Conservation (phyloP, 257 asterid species). For the Lithospermum erythrorhizon region DNA sequence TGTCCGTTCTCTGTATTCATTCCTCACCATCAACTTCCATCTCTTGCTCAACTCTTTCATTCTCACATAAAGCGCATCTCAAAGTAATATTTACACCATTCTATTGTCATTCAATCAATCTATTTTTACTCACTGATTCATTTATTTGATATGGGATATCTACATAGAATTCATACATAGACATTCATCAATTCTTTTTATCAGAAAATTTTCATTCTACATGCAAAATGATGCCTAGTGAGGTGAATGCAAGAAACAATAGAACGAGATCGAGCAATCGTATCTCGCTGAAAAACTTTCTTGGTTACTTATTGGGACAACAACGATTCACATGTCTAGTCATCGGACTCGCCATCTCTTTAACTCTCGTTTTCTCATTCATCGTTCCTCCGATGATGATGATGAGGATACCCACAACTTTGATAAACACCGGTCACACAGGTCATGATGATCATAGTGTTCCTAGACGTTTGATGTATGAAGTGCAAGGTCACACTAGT, state of each 20-base stretch:
- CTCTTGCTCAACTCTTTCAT: constrained; percentile 20
- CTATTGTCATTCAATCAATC: neutral
- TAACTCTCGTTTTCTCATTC: constrained; percentile 15
- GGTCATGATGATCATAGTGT: neutral
- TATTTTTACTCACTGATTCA: neutral
- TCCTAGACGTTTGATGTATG: constrained; percentile 6
- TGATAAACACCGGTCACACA: too few species aligned
- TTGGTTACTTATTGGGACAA: constrained; percentile 37
- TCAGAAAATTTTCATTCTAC: neutral
- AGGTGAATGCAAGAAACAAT: constrained; percentile 4
- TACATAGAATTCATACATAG: too few species aligned
- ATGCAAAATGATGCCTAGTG: constrained; percentile 3
- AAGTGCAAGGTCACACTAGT: neutral
- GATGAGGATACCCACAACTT: neutral
- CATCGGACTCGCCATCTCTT: constrained; percentile 38
- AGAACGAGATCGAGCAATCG: constrained; percentile 7
- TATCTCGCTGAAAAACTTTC: constrained; percentile 14
- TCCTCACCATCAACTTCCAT: constrained; percentile 22
- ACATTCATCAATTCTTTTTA: too few species aligned
- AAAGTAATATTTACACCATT: neutral
- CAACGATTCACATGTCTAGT: constrained; percentile 46
- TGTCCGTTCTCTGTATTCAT: neutral
- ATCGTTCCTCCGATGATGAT: constrained; percentile 12
- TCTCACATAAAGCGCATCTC: constrained; percentile 40
- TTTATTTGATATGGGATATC: too few species aligned